Evolutionary conservation across 2,329 filamentous ascomycete genomes (phyloP), one percentile per base, ranked within the genome.

Genomic region (Fusarium sp.): DNA sequence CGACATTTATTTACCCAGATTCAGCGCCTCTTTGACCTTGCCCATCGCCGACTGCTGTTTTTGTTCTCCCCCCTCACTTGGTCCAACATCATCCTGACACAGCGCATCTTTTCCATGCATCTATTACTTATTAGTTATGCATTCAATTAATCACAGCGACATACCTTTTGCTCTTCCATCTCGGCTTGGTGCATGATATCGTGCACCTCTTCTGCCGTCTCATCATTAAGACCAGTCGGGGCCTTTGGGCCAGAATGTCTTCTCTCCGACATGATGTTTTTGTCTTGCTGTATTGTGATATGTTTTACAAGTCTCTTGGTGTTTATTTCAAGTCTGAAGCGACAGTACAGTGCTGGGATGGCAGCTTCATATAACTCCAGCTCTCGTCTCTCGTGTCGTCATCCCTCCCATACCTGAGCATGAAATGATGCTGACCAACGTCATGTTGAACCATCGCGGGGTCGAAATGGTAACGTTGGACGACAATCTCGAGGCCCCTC

Each of bases 171-270:
- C 58, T 82, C 80, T 51, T 82, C 80, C 1, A 76, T n/a, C 56
- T 82, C 81, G 36, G 81, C 81, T 8, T 75, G 61, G 55, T 82
- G 80, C 24, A 82, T 82, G 50, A 82, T 75, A 24, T 82, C 81
- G 51, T 82, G 81, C 12, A 67, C 65, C 60, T 81, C 81, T 12
- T 78, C 58, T 22, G 81, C 81, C 30, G 75, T 78, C 71, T 81
- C 79, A 44, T 82, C 80, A 1, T 76, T 66, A 50, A 80, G 75
- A 26, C 79, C 79, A 20, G 68, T 73, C 2, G 78, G 56, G 14
- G 53, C 55, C 57, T 75, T 74, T 18, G 69, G 69, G 8, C 45
- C 48, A 22, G 72, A 73, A 35, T 54, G 66, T 51, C 45, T 44
- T 67, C 69, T 74, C 66, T 65, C 65, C 3, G 72, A 20, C 69